phyloP scores from a whole-genome alignment of 768 basidiomycete species.

The Tremella mesenterica region DNA sequence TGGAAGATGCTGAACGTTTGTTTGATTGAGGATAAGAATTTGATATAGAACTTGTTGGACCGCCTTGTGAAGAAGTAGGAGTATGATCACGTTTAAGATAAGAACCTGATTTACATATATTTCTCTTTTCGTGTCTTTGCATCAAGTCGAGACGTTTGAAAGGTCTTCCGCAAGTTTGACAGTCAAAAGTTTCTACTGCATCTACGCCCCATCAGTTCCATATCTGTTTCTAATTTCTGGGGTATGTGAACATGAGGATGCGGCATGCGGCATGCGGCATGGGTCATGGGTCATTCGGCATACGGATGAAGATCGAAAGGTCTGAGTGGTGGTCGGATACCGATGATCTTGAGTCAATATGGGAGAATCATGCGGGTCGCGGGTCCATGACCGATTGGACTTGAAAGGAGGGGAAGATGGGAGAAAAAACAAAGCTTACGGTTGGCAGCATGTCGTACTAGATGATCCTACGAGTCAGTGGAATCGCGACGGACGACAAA shows the following conservation, averaged over 20 bases:
- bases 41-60: neutral
- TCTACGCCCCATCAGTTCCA: constrained; percentile 13
- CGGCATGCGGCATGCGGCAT: no score
- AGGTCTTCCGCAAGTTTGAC: constrained; percentile 16
- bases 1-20: no score
- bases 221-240: neutral
- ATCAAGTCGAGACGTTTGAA: constrained; percentile 35
- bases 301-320: neutral
- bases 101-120: constrained; percentile 17
- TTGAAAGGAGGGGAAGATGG: no score
- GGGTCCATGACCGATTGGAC: no score
- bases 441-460: constrained; percentile 30
- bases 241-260: neutral
- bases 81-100: no score
- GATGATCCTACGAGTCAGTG: constrained; percentile 24
- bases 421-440: constrained; percentile 14
- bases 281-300: no score
- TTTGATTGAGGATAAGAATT: neutral
- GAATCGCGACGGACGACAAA: neutral
- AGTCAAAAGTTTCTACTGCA: constrained; percentile 11
- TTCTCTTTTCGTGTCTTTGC: constrained; percentile 27
- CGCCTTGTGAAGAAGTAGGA: neutral
- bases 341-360: no score
- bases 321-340: neutral
- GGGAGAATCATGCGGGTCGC: no score